Conservation (phyloP, 169 alveolate genomes). For the Cryptosporidium andersoni region DNA sequence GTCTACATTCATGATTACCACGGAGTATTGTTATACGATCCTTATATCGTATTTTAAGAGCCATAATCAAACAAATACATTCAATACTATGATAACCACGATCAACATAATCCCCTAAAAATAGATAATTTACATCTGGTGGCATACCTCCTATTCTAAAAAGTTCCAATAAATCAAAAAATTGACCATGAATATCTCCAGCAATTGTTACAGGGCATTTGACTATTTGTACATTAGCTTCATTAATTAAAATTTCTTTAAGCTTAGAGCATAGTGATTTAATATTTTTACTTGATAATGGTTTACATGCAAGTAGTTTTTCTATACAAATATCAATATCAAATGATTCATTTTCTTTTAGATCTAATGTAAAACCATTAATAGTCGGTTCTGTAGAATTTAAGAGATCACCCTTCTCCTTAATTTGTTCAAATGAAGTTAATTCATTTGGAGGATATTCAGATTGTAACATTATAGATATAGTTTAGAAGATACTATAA, state of each 20-base stretch:
- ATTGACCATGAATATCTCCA: slow-evolving; percentile 98
- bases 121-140: slow-evolving; percentile 96
- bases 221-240: slow-evolving; percentile 87
- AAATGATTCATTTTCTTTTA: slow-evolving; percentile 57
- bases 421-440: no score
- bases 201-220: slow-evolving; percentile 92
- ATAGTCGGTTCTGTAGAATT: slow-evolving; percentile 24
- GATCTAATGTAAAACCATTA: slow-evolving; percentile 44
- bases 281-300: slow-evolving; percentile 78
- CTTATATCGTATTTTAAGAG: slow-evolving; percentile 91
- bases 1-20: slow-evolving; percentile 96
- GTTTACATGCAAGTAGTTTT: slow-evolving; percentile 76
- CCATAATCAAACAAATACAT: slow-evolving; percentile 89
- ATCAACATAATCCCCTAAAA: slow-evolving; percentile 98
- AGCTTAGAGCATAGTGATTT: slow-evolving; percentile 80
- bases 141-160: slow-evolving; percentile 91
- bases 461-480: no score
- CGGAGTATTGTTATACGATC: slow-evolving; percentile 91
- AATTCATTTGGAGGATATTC: not conserved
- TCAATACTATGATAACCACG: slow-evolving; percentile 96
- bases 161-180: slow-evolving; percentile 93
- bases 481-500: no score
- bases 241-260: slow-evolving; percentile 84
- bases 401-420: not conserved
- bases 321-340: slow-evolving; percentile 75